Evolutionary conservation across 768 basidiomycete genomes (phyloP), one percentile per base, ranked within the genome.

Genomic region (Mycena belliarum): DNA sequence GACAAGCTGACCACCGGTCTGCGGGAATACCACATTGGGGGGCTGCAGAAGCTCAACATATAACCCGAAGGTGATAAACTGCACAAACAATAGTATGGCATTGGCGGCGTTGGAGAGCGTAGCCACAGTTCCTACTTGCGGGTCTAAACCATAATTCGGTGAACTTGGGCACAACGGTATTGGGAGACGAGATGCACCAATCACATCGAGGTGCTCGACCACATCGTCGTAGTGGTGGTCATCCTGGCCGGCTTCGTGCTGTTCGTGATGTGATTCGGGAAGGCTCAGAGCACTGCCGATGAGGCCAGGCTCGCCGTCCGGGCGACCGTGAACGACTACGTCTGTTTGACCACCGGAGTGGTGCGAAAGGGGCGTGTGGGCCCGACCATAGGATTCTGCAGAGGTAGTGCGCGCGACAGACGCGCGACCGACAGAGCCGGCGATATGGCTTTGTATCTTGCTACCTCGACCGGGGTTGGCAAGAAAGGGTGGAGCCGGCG

Each of bases 141-240:
- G 83, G 68, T 93, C 91, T 87, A 60, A 51, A n/a, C n/a, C n/a
- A n/a, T 15, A 59, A 18, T 15, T 52, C 21, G 20, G 38, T 47
- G 16, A 26, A 10, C 15, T 20, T 32, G 29, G 20, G 23, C 15
- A 4, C 24, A n/a, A 42, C 55, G 46, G 59, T 49, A 25, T 23
- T 56, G 23, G 14, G 16, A 37, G 14, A 44, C 9, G 42, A 15
- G 25, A 48, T 76, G 43, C 63, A 86, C 88, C 89, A 57, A 91
- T 89, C 41, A 85, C 87, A 71, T 94, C 91, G 63, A 94, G 72
- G 69, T 93, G 86, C 59, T 93, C 91, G 6, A 93, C 89, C 45
- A 93, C 82, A 64, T 91, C 87, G 65, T 93, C 88, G 58, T 35
- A 8, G 7, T 87, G 82, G 66, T 93, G 87, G 54, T 83, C 78